Evolutionary conservation across 345 rosid species (phyloP), one percentile per base, ranked within the genome.

Genomic region (Eucalyptus dawsonii): DNA sequence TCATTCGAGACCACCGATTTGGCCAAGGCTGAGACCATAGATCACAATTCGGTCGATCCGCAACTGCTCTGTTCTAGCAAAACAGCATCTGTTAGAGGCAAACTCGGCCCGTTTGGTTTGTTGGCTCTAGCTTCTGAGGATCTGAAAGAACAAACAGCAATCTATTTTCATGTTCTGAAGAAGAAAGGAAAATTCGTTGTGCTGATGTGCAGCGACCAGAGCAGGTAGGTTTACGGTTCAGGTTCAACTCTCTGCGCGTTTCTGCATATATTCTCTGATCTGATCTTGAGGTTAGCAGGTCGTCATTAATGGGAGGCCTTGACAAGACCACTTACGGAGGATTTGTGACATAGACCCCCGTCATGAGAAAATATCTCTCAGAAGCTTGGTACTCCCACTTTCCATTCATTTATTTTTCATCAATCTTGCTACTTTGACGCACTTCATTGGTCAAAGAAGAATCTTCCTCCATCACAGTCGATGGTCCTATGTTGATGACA

Each of bases 31-130:
- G 93, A 95, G 80, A 60, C 80, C 60, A 44, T 94, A 80, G 67
- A 93, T 22, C 88, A 92, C 37, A 88, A 81, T 80, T 69, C 53
- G 88, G 89, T 65, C 54, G 91, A 93, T 89, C 95, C 97, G 4
- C 93, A 91, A 89, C 88, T 85, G 49, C 69, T 95, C 42, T 95
- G 96, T 88, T 88, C 89, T 85, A 91, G 90, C 86, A 86, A 90
- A 88, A 88, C 47, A 69, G 92, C 93, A 89, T 90, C 91, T 12
- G 89, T 86, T 8, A 85, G 88, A 19, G 93, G 95, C 72, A 91
- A 86, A 81, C 89, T 92, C 7, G 96, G 97, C 53, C 98, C 98
- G 37, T 96, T 95, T 87, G 96, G 97, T 47, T 86, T 96, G 91
- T 88, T 95, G 88, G 93, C 91, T 72, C 92, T 95, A 88, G 98